These are phyloP conservation scores for Obba rivulosa DNA, from an alignment of 768 basidiomycete genomes.

Conservation along the genomic window DNA sequence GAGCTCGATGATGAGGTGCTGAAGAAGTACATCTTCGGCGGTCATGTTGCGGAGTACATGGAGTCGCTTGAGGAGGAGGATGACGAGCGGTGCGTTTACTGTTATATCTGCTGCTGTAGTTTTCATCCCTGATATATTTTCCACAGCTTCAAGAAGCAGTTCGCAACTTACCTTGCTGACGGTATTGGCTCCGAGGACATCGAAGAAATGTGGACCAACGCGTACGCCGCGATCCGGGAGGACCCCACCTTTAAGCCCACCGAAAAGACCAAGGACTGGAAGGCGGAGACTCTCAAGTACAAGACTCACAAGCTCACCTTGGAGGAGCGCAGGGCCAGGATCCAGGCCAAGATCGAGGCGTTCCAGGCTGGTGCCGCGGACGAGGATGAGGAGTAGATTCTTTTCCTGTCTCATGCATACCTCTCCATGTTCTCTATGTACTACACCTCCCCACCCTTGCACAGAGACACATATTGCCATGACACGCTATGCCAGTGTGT, in stretches of 20 bases:
- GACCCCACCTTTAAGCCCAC: conserved; percentile 87
- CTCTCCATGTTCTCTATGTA: conserved; percentile 6
- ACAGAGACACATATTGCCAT: too few relatives aligned
- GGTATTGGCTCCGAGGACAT: conserved; percentile 95
- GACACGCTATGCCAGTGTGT: too few relatives aligned
- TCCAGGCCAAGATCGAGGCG: conserved; percentile 85
- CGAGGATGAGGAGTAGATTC: conserved; percentile 52
- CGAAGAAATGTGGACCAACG: conserved; percentile 91
- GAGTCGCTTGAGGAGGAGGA: conserved; percentile 99
- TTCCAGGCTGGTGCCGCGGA: conserved; percentile 67
- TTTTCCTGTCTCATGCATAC: conserved; percentile 5
- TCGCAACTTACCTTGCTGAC: conserved; percentile 91
- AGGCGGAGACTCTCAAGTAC: conserved; percentile 74
- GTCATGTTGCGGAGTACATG: conserved; percentile 99
- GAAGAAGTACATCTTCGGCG: conserved; percentile 97
- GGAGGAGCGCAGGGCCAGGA: conserved; percentile 72
- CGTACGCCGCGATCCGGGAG: conserved; percentile 93
- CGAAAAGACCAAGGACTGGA: conserved; percentile 91
- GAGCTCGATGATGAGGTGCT: conserved; percentile 89
- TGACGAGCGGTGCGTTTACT: conserved; percentile 71
- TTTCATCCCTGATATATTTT: neutral
- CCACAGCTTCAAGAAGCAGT: conserved; percentile 92
- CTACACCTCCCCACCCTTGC: neutral
- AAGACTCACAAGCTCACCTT: conserved; percentile 61
- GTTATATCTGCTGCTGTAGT: neutral